Percentiles rank a stretch among this genome's conserved stretches.
These are phyloP conservation scores for Tephrocybe sp. DNA, from an alignment of 768 basidiomycete species.

Conservation along the genomic window DNA sequence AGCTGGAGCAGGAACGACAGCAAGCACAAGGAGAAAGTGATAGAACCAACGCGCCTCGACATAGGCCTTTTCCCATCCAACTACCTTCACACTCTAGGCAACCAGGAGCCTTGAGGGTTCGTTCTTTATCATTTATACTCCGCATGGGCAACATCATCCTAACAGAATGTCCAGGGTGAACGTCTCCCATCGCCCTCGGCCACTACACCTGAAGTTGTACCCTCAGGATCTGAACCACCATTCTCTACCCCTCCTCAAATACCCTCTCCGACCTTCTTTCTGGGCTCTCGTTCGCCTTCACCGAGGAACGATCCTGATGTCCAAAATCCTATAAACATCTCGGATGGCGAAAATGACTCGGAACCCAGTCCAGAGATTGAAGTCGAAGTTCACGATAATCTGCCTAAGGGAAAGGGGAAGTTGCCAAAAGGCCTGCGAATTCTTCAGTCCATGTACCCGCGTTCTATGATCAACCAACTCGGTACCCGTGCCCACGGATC, in stretches of 20 bases:
- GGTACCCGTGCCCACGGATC: conserved; percentile 16
- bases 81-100: neutral
- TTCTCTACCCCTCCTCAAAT: neutral
- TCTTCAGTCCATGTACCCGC: conserved; percentile 52
- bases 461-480: conserved; percentile 43
- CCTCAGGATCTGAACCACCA: neutral
- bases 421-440: conserved; percentile 32
- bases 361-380: neutral
- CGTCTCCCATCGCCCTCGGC: neutral
- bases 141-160: neutral
- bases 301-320: neutral
- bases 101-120: neutral
- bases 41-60: conserved; percentile 8
- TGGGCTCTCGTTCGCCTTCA: neutral
- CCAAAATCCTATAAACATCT: neutral
- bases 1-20: neutral
- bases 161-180: neutral
- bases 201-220: neutral
- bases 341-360: neutral
- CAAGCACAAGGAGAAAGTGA: conserved; percentile 20
- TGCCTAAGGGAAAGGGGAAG: neutral
- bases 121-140: neutral
- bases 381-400: neutral
- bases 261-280: neutral
- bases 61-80: conserved; percentile 22